Base-by-base conservation (phyloP, 306 rosid genomes). In the Quercus aquifolioides region DNA sequence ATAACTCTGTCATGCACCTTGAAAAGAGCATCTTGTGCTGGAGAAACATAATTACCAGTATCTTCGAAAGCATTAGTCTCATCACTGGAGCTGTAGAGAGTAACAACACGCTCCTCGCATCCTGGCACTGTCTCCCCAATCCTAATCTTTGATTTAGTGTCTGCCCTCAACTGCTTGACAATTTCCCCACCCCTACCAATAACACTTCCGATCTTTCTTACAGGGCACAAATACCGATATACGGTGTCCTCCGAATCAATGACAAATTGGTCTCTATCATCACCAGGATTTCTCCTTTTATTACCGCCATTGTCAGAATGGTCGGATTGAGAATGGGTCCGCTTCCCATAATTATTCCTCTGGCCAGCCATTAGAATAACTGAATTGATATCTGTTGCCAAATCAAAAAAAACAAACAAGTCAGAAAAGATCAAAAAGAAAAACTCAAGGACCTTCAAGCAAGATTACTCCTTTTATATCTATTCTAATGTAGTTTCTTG, bases 101-200 rank as follows among this genome's bases (percentile, higher is more conserved):
- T 93, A 67, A 96, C 81, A 19, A 96, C 93, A 7, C 99, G 92
- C 88, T 96, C 99, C 0, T 93, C 98, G 25, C 91, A 83, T 31
- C 98, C 97, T 0, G 92, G 91, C 38, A 91, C 93, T n/a, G 93
- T 89, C 76, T 96, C 98, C 55, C 98, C 97, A 83, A 96, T 96
- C 82, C 99, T 85, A 73, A 96, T 91, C 92, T 93, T 96, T 10
- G 97, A 82, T 76, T 90, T 91, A 2, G 99, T 96, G 83, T 93
- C 98, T 21, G 77, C 31, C 86, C 99, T 89, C 28, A 96, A 72
- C 80, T 96, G 99, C 96, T 93, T 93, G 72, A 96, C 97, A 79
- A 96, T 96, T 90, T 96, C 99, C 46, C 99, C 99, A 83, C 99
- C 98, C 83, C 98, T 87, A 28, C 99, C 99, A 83, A 96, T 96